A percentile compares a stretch with the other conserved stretches of the same genome.
Evolutionary conservation across 2,329 filamentous ascomycete genomes (phyloP).

Genomic region (Pleurostoma richardsiae): DNA sequence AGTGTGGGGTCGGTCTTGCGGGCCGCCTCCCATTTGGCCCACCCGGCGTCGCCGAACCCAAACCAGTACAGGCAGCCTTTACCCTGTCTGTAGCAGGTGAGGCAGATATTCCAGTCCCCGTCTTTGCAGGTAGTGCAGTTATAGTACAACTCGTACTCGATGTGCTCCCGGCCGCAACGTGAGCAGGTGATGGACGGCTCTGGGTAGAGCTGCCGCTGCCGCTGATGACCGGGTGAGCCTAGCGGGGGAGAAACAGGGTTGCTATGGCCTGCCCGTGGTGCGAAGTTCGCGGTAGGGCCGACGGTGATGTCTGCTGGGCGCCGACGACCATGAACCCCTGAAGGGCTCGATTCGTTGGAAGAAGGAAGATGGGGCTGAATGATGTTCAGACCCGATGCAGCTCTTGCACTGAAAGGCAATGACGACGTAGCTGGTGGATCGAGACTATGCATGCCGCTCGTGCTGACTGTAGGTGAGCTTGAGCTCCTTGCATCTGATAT

Average conservation of each 20-base stretch:
- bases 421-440: neutral
- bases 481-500: constrained; percentile 36
- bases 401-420: constrained; percentile 31
- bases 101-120: constrained; percentile 74
- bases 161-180: constrained; percentile 63
- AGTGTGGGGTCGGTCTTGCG: constrained; percentile 31
- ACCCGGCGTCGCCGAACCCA: constrained; percentile 74
- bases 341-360: neutral
- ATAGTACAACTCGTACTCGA: constrained; percentile 84
- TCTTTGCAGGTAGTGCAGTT: constrained; percentile 67
- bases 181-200: constrained; percentile 74
- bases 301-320: constrained; percentile 19
- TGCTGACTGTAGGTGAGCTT: constrained; percentile 23
- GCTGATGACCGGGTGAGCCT: constrained; percentile 29
- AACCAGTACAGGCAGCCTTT: constrained; percentile 83
- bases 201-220: constrained; percentile 45
- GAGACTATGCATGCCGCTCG: constrained; percentile 1
- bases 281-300: constrained; percentile 15
- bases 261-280: constrained; percentile 13
- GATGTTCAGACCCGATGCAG: constrained; percentile 6
- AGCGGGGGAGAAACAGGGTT: constrained; percentile 2
- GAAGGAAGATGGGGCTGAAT: constrained; percentile 9
- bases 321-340: neutral
- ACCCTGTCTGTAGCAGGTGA: constrained; percentile 71
- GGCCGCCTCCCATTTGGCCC: constrained; percentile 58